Conservation (phyloP, 192 early-diverging fungal genomes). For the Linnemannia hyalina region DNA sequence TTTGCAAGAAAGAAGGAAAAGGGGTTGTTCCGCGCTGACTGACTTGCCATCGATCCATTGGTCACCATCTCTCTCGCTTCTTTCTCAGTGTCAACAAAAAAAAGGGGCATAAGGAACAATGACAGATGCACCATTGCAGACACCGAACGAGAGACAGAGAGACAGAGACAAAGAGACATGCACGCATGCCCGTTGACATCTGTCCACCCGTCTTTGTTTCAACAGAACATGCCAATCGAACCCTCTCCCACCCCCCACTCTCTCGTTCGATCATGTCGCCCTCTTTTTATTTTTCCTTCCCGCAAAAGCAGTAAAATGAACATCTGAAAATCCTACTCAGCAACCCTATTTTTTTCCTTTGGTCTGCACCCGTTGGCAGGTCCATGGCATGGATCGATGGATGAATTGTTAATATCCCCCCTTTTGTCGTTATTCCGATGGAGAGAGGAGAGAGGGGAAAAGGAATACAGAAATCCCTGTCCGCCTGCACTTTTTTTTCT, state of each 20-base stretch:
- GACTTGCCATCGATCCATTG: neutral
- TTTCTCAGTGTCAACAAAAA: neutral
- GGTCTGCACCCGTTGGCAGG: neutral
- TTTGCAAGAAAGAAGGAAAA: neutral
- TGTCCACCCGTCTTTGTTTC: neutral
- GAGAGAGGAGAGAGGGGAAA: too few relatives aligned
- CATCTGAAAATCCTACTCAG: neutral
- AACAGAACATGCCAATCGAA: neutral
- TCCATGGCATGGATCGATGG: neutral
- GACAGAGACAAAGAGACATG: neutral
- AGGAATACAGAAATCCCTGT: too few relatives aligned
- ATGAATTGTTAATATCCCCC: neutral
- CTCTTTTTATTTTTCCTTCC: neutral
- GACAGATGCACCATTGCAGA: neutral
- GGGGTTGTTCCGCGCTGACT: neutral
- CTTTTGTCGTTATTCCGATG: too few relatives aligned
- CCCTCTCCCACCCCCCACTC: neutral
- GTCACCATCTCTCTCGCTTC: neutral
- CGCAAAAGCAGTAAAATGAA: slow-evolving; percentile 3
- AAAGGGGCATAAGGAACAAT: neutral
- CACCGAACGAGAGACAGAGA: neutral
- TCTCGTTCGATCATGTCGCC: neutral
- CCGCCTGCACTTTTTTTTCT: too few relatives aligned
- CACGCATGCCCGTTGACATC: neutral
- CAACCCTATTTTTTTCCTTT: slow-evolving; percentile 2